These are phyloP conservation scores for Salix dunnii DNA, from an alignment of 345 rosid genomes.

Conservation along the genomic window DNA sequence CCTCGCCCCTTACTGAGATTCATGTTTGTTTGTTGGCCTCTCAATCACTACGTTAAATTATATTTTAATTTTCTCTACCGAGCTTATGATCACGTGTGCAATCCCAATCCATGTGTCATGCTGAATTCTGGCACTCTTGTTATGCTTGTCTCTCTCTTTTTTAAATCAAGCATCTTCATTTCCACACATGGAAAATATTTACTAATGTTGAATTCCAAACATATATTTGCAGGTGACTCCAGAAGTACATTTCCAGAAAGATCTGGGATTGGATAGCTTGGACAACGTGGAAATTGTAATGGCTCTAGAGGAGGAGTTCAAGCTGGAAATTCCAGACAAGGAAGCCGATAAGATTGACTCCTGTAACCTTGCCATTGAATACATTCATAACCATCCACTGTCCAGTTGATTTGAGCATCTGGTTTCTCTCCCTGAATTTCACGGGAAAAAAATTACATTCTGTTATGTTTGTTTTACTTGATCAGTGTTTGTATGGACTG, in stretches of 20 bases:
- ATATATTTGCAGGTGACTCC: conserved; percentile 55
- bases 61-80: not conserved
- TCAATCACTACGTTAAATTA: not conserved
- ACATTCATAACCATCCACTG: conserved; percentile 80
- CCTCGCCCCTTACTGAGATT: not conserved
- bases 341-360: conserved; percentile 94
- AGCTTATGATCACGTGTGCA: not conserved
- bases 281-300: conserved; percentile 91
- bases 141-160: not conserved
- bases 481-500: conserved; percentile 13
- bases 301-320: conserved; percentile 97
- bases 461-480: conserved; percentile 2
- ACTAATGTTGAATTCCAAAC: not conserved
- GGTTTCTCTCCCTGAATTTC: conserved; percentile 18
- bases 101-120: not conserved
- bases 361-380: conserved; percentile 77
- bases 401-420: conserved; percentile 40
- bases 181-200: not conserved
- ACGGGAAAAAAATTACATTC: not conserved
- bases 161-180: not conserved
- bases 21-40: not conserved
- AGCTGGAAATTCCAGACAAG: conserved; percentile 88
- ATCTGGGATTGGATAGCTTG: conserved; percentile 85
- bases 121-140: not conserved
- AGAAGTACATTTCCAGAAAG: conserved; percentile 82